Evolutionary conservation across 2,329 filamentous ascomycete genomes (phyloP), one percentile per base, ranked within the genome.

Genomic region (Pyrenochaeta sp.): DNA sequence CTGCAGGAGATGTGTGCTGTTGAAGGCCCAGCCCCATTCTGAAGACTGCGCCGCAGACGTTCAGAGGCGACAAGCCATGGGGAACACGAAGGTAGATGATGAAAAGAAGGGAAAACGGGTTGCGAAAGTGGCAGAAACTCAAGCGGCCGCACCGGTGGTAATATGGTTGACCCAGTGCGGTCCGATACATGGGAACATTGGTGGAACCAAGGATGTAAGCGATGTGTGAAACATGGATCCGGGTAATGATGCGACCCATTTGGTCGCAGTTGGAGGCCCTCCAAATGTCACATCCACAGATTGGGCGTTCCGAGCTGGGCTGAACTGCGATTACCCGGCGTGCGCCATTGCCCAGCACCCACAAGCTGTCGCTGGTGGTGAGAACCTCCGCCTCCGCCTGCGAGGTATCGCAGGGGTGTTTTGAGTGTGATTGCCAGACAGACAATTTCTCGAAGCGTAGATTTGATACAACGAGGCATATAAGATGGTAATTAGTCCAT

Each of bases 161-260:
- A 61, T 68, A 72, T 67, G 64, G 45, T 53, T 45, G 47, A 51
- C 45, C 37, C 39, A 47, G 40, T 47, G 53, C 56, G 53, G 54
- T 56, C 55, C 58, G 56, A 45, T 47, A 37, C 46, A 27, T 51
- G 51, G 55, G 18, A 42, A 17, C 40, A 42, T 14, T 42, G 23
- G 40, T 30, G 23, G 50, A 45, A 54, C 54, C 62, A 62, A 48
- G 66, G 61, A 49, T 63, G 36, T 36, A 45, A 45, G 41, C 44
- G 36, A 49, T 54, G 56, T 56, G 45, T 72, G 69, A 73, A 72
- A 73, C 71, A 54, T 60, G 58, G 58, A 60, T 52, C 58, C 49
- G 63, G 65, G 53, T 56, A 48, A 71, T 62, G 67, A 68, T 72
- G 69, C 66, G 66, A 73, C 71, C 57, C 44, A 30, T 49, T 39